Evolutionary conservation across 805 yeast genomes (phyloP), one percentile per base, ranked within the genome.

Genomic region (Cyberlindnera euphorbiae): DNA sequence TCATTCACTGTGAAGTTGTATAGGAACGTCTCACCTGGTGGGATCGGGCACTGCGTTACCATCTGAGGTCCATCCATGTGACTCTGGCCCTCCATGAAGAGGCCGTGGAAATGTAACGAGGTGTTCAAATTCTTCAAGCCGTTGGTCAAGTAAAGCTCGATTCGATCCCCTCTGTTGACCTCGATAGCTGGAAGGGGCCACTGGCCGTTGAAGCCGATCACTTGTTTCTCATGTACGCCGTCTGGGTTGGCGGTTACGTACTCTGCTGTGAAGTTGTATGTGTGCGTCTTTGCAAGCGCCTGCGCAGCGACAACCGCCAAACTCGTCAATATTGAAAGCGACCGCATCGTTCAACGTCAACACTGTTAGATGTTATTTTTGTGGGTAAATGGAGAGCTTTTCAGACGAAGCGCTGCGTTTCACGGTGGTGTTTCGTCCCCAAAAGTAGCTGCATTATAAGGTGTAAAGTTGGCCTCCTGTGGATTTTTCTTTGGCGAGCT

Each of bases 11-110:
- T 77, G 51, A 83, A 82, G 59, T 82, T 82, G 60, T 83, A 83
- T 30, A 78, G 56, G 53, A 69, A 71, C 2, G 86, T 73, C 47
- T 74, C 75, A 19, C 82, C 83, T 8, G 82, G 79, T 28, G 76
- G 71, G 42, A 83, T 79, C 23, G 90, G 90, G 62, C 90, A 83
- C 55, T 83, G 90, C 5, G 88, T 79, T 10, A 83, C 80, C 71
- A 73, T 72, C 52, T 77, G 79, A 3, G 93, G 88, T 10, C 94
- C 94, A 56, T 83, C 94, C 86, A 79, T 80, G 32, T 64, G 66
- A 46, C 56, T 59, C 7, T 77, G 58, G 4, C 81, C 80, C 41
- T 71, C 70, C 63, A 79, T 85, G 58, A 79, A 76, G 49, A 83
- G 53, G 5, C 94, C 94, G 54, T 83, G 94, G 73, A 83, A 81